Conservation (phyloP, 306 rosid genomes). For the Pterocarpus macrocarpus region DNA sequence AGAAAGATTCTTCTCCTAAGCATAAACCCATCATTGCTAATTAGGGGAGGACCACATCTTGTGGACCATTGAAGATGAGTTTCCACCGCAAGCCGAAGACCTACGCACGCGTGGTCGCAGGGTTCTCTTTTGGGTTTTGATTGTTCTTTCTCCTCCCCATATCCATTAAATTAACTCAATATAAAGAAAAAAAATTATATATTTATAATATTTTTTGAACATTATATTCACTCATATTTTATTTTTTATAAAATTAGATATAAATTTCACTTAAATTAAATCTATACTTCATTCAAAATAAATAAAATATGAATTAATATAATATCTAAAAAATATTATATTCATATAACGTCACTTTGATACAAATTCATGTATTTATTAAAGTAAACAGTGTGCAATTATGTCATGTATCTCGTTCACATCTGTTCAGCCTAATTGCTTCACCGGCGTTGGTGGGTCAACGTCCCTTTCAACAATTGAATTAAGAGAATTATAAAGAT, state of each 20-base stretch:
- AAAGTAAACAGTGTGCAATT: not conserved
- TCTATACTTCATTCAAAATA: no score
- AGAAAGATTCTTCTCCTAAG: conserved; percentile 44
- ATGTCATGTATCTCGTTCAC: not conserved
- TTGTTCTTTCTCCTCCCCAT: not conserved
- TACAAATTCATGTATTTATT: not conserved
- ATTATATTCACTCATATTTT: no score
- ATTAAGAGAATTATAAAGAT: not conserved
- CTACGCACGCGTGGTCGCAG: conserved; percentile 36
- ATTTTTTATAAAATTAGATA: no score
- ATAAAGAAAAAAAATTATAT: no score
- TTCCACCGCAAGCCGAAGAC: not conserved
- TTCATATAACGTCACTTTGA: no score
- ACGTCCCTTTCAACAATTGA: not conserved
- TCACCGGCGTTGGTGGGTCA: conserved; percentile 43
- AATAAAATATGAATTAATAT: no score
- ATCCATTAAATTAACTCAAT: conserved; percentile 27
- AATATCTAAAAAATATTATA: no score
- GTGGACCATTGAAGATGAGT: conserved; percentile 37
- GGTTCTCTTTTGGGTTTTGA: not conserved
- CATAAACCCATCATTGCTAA: conserved; percentile 69
- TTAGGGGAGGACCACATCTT: conserved; percentile 62
- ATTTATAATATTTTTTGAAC: no score
- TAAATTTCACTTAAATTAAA: no score
- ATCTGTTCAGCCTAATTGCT: not conserved